Evolutionary conservation across 495 filamentous ascomycete species (phyloP), one percentile per base, ranked within the genome.

Genomic region (Lophiostoma macrostomum): DNA sequence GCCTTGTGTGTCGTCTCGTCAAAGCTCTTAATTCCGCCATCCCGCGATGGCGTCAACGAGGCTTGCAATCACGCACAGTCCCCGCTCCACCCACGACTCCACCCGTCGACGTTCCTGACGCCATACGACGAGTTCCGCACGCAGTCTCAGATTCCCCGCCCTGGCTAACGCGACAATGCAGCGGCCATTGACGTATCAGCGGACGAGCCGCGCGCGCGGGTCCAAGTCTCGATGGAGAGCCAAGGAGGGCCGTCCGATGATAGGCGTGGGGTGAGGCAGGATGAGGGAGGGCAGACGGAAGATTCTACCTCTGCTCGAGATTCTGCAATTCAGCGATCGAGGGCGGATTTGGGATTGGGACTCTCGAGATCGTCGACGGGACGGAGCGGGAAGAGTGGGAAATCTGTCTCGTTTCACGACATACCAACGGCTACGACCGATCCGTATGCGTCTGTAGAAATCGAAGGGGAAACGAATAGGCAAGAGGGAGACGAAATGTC

Each of bases 1-100:
- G n/a, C n/a, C n/a, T n/a, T n/a, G n/a, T n/a, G n/a, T n/a, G n/a
- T n/a, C n/a, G n/a, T n/a, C n/a, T n/a, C n/a, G n/a, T n/a, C n/a
- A n/a, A n/a, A n/a, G n/a, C n/a, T n/a, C n/a, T n/a, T n/a, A n/a
- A n/a, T n/a, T n/a, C n/a, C n/a, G n/a, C n/a, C n/a, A n/a, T 43
- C 20, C 20, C 8, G 42, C 42, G 42, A 45, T 45, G 16, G 42
- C 47, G 49, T 52, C 49, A 52, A 52, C 49, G 27, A 2, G 38
- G 34, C 49, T 12, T 43, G 37, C 29, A 25, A 52, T n/a, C 49
- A 52, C 49, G 49, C n/a, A n/a, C n/a, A n/a, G 19, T 18, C 19
- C 19, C 35, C 8, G 7, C 35, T 18, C 7, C 19, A 8, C 14
- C 6, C 35, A 18, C 7, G 16, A 7, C 7, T 38, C 35, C 35